A percentile compares a stretch with the other conserved stretches of the same genome.
Conservation (phyloP, 805 yeast species). For the Ogataea pini region DNA sequence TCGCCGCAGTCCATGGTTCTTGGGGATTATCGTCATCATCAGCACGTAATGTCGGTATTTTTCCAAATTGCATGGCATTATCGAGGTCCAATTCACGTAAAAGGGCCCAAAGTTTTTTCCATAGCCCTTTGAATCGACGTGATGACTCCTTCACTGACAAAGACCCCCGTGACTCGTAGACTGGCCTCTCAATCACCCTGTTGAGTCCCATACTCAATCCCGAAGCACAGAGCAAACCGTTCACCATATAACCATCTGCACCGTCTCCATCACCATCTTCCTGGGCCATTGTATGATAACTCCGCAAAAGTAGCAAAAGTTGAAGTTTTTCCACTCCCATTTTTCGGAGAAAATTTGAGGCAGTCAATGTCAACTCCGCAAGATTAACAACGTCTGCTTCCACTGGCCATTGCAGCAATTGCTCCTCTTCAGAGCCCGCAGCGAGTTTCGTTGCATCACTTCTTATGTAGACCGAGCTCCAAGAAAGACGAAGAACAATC, state of each 20-base stretch:
- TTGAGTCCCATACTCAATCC: constrained; percentile 48
- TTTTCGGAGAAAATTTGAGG: constrained; percentile 40
- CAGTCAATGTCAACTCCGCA: constrained; percentile 41
- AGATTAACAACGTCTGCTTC: constrained; percentile 40
- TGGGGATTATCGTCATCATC: constrained; percentile 21
- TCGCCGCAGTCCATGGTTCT: constrained; percentile 16
- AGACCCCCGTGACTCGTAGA: constrained; percentile 6
- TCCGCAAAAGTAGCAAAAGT: constrained; percentile 40
- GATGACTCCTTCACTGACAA: constrained; percentile 8
- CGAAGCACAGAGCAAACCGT: constrained; percentile 40
- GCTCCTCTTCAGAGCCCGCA: constrained; percentile 22
- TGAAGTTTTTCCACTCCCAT: constrained; percentile 46
- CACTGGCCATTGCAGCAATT: constrained; percentile 40
- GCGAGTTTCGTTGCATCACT: constrained; percentile 15
- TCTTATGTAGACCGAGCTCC: constrained; percentile 24
- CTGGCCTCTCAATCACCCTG: constrained; percentile 36
- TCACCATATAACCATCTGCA: constrained; percentile 40
- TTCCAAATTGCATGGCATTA: constrained; percentile 26
- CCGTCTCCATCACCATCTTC: constrained; percentile 55
- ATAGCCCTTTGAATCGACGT: constrained; percentile 25
- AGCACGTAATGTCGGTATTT: constrained; percentile 20
- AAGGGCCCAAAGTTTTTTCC: constrained; percentile 35
- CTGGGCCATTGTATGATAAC: constrained; percentile 45
- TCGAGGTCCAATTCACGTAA: constrained; percentile 27
- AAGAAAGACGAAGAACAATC: constrained; percentile 32